Evolutionary conservation across 108 stramenopile species (phyloP).

Genomic region (Heterococcus sp.): DNA sequence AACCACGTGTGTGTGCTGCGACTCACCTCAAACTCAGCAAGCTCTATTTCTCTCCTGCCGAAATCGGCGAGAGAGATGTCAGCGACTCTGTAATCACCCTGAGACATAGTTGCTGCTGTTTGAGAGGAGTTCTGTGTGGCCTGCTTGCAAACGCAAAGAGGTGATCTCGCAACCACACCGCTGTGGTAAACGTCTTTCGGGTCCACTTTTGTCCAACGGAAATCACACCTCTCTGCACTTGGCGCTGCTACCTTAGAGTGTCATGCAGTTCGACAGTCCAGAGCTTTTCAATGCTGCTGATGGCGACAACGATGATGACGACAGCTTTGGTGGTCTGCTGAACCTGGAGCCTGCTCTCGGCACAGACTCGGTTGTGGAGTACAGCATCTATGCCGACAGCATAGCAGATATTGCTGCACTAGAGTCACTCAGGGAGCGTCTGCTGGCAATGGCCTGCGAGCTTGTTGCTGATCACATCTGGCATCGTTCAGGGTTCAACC

Average conservation of each 20-base stretch:
- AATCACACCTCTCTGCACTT: no score
- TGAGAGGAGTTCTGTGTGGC: background rate
- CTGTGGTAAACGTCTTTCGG: background rate
- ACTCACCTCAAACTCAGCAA: conserved; percentile 76
- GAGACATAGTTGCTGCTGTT: conserved; percentile 71
- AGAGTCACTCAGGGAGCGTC: background rate
- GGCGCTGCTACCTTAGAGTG: no score
- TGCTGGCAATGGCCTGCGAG: background rate
- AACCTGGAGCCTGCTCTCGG: conserved; percentile 14
- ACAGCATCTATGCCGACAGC: conserved; percentile 10
- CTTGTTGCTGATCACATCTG: conserved; percentile 7
- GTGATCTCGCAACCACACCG: background rate
- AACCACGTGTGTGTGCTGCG: no score
- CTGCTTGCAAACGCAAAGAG: background rate
- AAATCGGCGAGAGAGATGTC: conserved; percentile 99
- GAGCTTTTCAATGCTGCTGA: no score
- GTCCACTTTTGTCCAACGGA: background rate
- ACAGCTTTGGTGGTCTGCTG: conserved; percentile 17
- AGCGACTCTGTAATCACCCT: conserved; percentile 97
- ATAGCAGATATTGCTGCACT: background rate
- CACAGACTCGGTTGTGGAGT: background rate
- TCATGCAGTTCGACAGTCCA: no score
- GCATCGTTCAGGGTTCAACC: conserved; percentile 14
- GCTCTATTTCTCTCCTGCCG: conserved; percentile 99
- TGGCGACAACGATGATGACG: background rate